Evolutionary conservation across 2,329 filamentous ascomycete species (phyloP).

Genomic region (Sporothrix luriei): DNA sequence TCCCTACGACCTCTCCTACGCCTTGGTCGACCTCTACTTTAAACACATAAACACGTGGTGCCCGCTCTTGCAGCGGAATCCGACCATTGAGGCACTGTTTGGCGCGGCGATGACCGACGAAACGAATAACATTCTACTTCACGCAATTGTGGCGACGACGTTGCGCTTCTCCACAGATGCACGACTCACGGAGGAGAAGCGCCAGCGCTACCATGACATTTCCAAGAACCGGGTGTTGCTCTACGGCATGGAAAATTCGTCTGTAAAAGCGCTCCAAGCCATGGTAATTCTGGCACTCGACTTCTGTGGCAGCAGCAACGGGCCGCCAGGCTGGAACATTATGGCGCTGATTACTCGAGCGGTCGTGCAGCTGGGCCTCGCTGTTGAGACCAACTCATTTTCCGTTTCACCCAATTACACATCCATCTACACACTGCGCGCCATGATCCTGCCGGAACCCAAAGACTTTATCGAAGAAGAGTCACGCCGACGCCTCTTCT

Average conservation of each 20-base stretch:
- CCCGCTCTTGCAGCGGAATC: slow-evolving; percentile 83
- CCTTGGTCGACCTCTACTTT: slow-evolving; percentile 74
- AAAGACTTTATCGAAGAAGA: slow-evolving; percentile 89
- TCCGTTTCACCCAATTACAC: slow-evolving; percentile 76
- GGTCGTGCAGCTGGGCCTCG: slow-evolving; percentile 82
- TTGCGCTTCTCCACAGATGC: slow-evolving; percentile 79
- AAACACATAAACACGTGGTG: slow-evolving; percentile 83
- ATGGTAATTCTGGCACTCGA: slow-evolving; percentile 85
- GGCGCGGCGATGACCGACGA: slow-evolving; percentile 75
- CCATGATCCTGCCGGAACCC: slow-evolving; percentile 80
- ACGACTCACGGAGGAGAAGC: slow-evolving; percentile 71
- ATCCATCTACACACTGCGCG: slow-evolving; percentile 86
- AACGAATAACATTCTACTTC: slow-evolving; percentile 77
- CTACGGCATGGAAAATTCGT: slow-evolving; percentile 86
- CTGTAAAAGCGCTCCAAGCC: slow-evolving; percentile 83
- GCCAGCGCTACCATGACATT: slow-evolving; percentile 73
- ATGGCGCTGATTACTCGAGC: slow-evolving; percentile 85
- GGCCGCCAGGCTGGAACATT: slow-evolving; percentile 88
- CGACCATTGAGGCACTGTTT: slow-evolving; percentile 80
- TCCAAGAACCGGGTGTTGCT: slow-evolving; percentile 86
- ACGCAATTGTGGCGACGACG: slow-evolving; percentile 87
- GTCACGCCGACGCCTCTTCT: slow-evolving; percentile 79
- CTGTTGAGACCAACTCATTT: slow-evolving; percentile 79
- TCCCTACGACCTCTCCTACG: slow-evolving; percentile 73
- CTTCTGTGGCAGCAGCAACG: slow-evolving; percentile 82